Evolutionary conservation across 1,284 basidiomycete genomes (phyloP), one percentile per base, ranked within the genome.

Genomic region (Schizophyllum amplum): DNA sequence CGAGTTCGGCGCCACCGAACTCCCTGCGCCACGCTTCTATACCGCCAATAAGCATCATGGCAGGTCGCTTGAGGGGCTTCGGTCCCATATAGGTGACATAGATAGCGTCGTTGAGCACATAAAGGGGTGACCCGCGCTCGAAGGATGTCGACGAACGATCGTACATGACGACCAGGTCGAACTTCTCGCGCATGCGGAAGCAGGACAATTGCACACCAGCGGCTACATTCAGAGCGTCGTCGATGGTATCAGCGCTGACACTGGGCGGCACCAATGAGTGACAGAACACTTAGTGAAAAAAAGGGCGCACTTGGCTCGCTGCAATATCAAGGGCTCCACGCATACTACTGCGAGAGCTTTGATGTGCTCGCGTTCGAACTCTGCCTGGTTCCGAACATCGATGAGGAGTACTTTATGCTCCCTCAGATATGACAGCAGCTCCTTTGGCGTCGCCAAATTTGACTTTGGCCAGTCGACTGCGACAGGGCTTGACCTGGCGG

Each of bases 161-260:
- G 69, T 94, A 94, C 1, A 98, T 74, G 9, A 90, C 90, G n/a
- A 98, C 83, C 15, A 97, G 72, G 63, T 98, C 94, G 69, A 91
- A 97, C 64, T 87, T 86, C 66, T 93, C 82, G 24, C 96, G 87
- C 57, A 89, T 86, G 24, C 75, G 71, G 69, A 98, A 98, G 20
- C 89, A 74, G 1, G 76, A 75, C 47, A 77, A 79, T 71, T 98
- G 94, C 46, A 79, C 69, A 23, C 78, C 75, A 0, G 94, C 90
- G 1, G 83, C 85, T 21, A 92, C 72, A 1, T 83, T 73, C 55
- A 97, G 79, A 0, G 91, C 81, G 59, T 89, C 81, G 70, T 97
- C 93, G 20, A 98, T 81, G 20, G 78, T 77, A 24, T 77, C 69
- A 1, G 84, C 81, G 5, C 79, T 80, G 60, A 94, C 76, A 47